These are phyloP conservation scores for Tuber umbilicatum DNA, from an alignment of 495 filamentous ascomycete genomes.

Conservation along the genomic window DNA sequence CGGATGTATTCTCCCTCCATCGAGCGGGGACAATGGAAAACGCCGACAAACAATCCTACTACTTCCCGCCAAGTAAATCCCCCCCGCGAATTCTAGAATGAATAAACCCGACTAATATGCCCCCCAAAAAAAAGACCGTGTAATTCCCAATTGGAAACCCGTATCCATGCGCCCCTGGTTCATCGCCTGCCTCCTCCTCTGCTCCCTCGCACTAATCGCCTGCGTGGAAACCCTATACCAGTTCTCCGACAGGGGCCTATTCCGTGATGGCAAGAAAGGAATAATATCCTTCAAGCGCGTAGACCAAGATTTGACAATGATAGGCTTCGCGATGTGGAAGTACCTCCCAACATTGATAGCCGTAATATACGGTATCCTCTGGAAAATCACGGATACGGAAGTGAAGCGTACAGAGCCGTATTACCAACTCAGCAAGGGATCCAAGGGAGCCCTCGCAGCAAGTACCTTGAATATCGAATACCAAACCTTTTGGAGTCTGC, in stretches of 20 bases:
- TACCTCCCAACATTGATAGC: conserved; percentile 63
- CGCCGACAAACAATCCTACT: conserved; percentile 26
- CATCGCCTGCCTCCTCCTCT: conserved; percentile 50
- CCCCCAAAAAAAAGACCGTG: conserved; percentile 25
- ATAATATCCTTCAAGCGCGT: conserved; percentile 52
- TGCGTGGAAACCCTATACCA: conserved; percentile 58
- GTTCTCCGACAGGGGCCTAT: conserved; percentile 47
- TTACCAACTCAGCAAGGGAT: conserved; percentile 61
- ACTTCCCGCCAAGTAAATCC: conserved; percentile 36
- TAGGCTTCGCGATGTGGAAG: conserved; percentile 61
- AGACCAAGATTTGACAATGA: conserved; percentile 47
- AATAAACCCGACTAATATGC: conserved; percentile 4
- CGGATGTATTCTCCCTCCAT: conserved; percentile 28
- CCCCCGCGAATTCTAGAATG: neutral
- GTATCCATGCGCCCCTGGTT: conserved; percentile 64
- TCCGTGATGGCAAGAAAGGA: conserved; percentile 34
- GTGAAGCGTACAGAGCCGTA: conserved; percentile 68
- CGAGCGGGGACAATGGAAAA: conserved; percentile 30
- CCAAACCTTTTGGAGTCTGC: conserved; percentile 56
- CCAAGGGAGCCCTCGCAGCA: conserved; percentile 55
- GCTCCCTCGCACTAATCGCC: conserved; percentile 53
- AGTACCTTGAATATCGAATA: conserved; percentile 70
- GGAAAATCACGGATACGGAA: conserved; percentile 69
- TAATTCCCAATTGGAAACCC: conserved; percentile 61
- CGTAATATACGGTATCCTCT: conserved; percentile 65